Evolutionary conservation across 1,284 basidiomycete species (phyloP).

Genomic region (Puccinia horiana): DNA sequence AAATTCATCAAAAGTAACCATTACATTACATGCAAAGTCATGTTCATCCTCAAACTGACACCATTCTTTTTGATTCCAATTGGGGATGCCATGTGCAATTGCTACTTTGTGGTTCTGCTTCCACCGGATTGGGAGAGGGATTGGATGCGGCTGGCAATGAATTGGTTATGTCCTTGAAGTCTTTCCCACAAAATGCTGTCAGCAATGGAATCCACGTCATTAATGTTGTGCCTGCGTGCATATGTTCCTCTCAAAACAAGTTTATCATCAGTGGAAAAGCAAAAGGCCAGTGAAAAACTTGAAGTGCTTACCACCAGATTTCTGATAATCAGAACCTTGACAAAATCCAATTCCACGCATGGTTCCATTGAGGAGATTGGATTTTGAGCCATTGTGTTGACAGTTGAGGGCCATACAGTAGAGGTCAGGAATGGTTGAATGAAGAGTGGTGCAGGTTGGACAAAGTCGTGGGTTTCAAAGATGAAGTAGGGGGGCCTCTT

Average conservation of each 20-base stretch:
- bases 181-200: background rate
- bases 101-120: background rate
- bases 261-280: background rate
- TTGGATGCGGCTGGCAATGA: background rate
- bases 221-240: background rate
- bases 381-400: background rate
- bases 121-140: background rate
- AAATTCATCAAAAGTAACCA: background rate
- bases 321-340: background rate
- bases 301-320: background rate
- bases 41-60: background rate
- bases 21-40: background rate
- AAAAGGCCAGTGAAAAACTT: too few species aligned
- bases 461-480: background rate
- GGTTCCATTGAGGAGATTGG: background rate
- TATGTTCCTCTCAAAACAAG: background rate
- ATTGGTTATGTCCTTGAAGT: background rate
- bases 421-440: background rate
- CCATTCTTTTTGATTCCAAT: conserved; percentile 21
- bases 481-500: background rate
- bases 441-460: background rate
- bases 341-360: conserved; percentile 4
- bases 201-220: background rate
- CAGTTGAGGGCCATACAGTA: background rate
- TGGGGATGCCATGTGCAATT: background rate